Evolutionary conservation across 2,329 filamentous ascomycete species (phyloP).

Genomic region (Penicillium sp.): DNA sequence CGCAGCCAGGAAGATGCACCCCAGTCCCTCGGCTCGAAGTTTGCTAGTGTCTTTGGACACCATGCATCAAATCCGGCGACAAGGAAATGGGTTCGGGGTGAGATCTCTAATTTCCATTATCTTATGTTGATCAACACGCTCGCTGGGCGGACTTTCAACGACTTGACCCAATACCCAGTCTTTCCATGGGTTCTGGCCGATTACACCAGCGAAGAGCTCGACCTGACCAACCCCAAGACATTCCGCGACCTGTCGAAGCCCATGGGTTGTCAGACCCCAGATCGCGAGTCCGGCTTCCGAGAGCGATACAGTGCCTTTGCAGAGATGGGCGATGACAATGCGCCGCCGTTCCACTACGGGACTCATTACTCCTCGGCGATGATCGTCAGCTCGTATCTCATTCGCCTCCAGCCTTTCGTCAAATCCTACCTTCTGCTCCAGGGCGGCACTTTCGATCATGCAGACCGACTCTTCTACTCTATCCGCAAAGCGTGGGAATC

Average conservation of each 20-base stretch:
- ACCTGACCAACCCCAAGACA: constrained; percentile 73
- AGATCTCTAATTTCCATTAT: constrained; percentile 98
- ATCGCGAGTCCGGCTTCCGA: constrained; percentile 70
- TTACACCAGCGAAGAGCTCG: constrained; percentile 88
- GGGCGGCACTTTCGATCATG: constrained; percentile 93
- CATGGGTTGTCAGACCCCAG: constrained; percentile 83
- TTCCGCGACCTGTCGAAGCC: constrained; percentile 92
- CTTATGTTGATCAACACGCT: constrained; percentile 98
- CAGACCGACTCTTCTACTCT: constrained; percentile 90
- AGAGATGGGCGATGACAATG: constrained; percentile 74
- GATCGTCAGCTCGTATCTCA: constrained; percentile 95
- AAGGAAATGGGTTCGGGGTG: constrained; percentile 83
- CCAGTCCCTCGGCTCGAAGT: constrained; percentile 73
- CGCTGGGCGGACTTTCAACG: constrained; percentile 94
- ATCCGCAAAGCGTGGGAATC: constrained; percentile 88
- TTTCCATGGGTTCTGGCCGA: constrained; percentile 97
- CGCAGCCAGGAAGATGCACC: constrained; percentile 61
- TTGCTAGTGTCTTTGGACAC: constrained; percentile 86
- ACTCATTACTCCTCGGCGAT: constrained; percentile 99
- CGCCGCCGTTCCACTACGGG: constrained; percentile 88
- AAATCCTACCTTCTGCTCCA: constrained; percentile 92
- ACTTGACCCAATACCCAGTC: constrained; percentile 94
- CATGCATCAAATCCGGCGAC: constrained; percentile 77
- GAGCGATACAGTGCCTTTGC: constrained; percentile 82
- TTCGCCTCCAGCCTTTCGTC: constrained; percentile 90